phyloP scores from a whole-genome alignment of 2,329 filamentous ascomycete species.

The Aspergillus glaucus region DNA sequence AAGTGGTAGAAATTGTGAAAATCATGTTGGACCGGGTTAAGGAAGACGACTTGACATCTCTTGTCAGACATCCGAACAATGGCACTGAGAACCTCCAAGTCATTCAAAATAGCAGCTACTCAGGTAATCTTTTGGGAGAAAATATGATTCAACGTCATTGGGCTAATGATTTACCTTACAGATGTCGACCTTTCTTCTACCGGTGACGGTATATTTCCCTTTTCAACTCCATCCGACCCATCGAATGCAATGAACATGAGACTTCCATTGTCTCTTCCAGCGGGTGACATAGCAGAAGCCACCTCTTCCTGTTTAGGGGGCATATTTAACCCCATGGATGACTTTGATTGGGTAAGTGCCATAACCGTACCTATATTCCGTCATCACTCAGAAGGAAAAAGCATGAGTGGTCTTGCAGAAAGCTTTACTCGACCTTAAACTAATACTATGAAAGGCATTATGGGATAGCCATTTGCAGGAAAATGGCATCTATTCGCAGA shows the following conservation, averaged over 20 bases:
- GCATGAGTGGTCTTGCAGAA: neutral
- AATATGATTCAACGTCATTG: neutral
- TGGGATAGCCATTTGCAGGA: neutral
- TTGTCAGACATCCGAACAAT: neutral
- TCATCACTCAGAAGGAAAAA: neutral
- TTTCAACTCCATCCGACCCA: neutral
- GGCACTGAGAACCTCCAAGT: neutral
- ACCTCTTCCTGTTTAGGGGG: neutral
- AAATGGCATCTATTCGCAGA: neutral
- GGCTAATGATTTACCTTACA: neutral
- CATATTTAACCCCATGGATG: neutral
- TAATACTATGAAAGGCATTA: neutral
- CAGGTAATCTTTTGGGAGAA: neutral
- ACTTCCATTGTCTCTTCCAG: neutral
- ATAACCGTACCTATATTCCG: neutral
- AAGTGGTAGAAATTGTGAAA: neutral
- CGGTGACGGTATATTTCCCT: neutral
- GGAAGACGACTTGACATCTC: neutral
- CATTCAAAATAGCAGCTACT: neutral
- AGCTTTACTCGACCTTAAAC: neutral
- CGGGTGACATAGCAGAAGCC: neutral
- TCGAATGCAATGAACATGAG: neutral
- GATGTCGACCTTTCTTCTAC: neutral
- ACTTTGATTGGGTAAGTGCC: neutral
- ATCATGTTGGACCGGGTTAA: neutral